Evolutionary conservation across 169 alveolate genomes (phyloP).

Genomic region (Toxoplasma gondii): DNA sequence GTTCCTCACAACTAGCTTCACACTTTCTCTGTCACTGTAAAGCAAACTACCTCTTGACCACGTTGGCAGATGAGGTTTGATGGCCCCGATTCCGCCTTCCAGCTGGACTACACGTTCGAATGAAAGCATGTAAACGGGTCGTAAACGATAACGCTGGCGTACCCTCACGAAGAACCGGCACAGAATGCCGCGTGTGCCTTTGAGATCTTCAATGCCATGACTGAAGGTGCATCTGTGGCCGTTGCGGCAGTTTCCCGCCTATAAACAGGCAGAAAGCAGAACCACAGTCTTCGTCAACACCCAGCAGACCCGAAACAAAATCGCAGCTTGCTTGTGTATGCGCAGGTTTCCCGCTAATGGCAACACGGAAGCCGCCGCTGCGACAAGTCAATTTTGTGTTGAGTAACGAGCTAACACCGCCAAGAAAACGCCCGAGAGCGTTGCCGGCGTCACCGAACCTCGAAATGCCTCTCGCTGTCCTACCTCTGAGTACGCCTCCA

Average conservation of each 20-base stretch:
- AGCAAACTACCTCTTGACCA: too few relatives aligned
- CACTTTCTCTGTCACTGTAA: too few relatives aligned
- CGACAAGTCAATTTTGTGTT: neutral
- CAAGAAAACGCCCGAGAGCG: neutral
- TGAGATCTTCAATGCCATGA: constrained; percentile 24
- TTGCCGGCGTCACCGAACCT: neutral
- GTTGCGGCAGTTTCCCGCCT: constrained; percentile 39
- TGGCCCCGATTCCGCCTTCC: too few relatives aligned
- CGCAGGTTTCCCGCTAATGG: neutral
- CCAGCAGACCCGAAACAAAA: neutral
- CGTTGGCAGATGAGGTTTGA: too few relatives aligned
- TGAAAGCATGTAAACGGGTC: too few relatives aligned
- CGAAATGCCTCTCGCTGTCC: neutral
- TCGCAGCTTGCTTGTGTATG: neutral
- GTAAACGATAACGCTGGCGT: too few relatives aligned
- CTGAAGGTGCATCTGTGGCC: constrained; percentile 14
- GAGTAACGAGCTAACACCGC: neutral
- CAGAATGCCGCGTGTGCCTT: constrained; percentile 25
- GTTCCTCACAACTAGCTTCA: too few relatives aligned
- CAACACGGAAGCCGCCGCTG: neutral
- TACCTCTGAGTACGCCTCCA: neutral
- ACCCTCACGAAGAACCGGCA: constrained; percentile 1
- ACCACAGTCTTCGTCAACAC: neutral
- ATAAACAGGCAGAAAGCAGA: neutral
- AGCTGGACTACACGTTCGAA: too few relatives aligned